Evolutionary conservation across 1,284 basidiomycete species (phyloP).

Genomic region (Pseudozyma tsukubaensis): DNA sequence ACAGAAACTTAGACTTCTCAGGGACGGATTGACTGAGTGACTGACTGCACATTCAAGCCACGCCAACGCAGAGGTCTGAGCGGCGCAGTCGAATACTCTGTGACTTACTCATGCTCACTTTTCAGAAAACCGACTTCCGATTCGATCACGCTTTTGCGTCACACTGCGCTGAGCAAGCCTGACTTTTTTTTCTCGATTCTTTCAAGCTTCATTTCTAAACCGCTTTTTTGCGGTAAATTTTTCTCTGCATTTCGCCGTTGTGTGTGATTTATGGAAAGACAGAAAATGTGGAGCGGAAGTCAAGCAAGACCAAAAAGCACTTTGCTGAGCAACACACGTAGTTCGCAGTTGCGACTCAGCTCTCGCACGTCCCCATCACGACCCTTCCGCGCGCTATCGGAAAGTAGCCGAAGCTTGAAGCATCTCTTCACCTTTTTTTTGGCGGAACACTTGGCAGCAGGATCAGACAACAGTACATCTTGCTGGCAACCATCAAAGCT

Average conservation of each 20-base stretch:
- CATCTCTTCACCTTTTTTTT: not conserved
- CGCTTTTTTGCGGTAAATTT: conserved; percentile 9
- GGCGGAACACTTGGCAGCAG: not conserved
- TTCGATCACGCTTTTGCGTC: conserved; percentile 32
- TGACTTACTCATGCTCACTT: not conserved
- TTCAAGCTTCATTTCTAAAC: conserved; percentile 7
- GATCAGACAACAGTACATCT: too few species aligned
- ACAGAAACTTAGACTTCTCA: not conserved
- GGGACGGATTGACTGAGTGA: not conserved
- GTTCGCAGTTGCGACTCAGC: conserved; percentile 4
- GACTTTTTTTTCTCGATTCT: conserved; percentile 2
- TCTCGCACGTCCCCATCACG: conserved; percentile 9
- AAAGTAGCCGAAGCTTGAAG: too few species aligned
- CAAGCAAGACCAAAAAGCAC: not conserved
- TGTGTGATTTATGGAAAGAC: not conserved
- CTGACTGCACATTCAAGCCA: too few species aligned
- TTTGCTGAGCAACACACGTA: not conserved
- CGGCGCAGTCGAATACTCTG: conserved; percentile 1
- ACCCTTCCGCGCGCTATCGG: not conserved
- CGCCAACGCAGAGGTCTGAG: not conserved
- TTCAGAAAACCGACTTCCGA: conserved; percentile 38
- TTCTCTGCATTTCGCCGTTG: not conserved
- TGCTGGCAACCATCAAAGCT: too few species aligned
- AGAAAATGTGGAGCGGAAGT: conserved; percentile 4
- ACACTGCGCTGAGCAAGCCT: conserved; percentile 11